Percentiles rank a stretch among this genome's conserved stretches.
phyloP scores from a whole-genome alignment of 495 filamentous ascomycete genomes.

The Cudoniella acicularis region DNA sequence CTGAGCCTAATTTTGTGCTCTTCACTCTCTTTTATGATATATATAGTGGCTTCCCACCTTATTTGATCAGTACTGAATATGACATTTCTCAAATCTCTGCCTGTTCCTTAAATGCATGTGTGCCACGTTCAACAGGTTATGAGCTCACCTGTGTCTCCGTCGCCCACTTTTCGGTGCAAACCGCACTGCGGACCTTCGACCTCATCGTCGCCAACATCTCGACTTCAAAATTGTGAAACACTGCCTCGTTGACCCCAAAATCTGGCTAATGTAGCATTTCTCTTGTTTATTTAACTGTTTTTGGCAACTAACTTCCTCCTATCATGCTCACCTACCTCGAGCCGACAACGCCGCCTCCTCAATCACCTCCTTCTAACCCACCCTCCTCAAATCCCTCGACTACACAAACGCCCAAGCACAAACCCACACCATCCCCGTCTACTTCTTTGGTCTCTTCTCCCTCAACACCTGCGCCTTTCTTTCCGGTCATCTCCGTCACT shows the following conservation, averaged over 20 bases:
- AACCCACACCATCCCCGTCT: conserved; percentile 53
- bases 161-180: too few relatives aligned
- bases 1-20: too few relatives aligned
- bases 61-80: too few relatives aligned
- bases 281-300: neutral
- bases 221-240: conserved; percentile 46
- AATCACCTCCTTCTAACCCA: conserved; percentile 49
- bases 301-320: neutral
- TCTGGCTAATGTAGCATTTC: conserved; percentile 41
- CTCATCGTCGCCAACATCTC: conserved; percentile 21
- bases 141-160: too few relatives aligned
- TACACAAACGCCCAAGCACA: conserved; percentile 44
- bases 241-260: conserved; percentile 47
- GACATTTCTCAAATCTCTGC: too few relatives aligned
- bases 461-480: conserved; percentile 37
- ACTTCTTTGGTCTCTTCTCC: conserved; percentile 21
- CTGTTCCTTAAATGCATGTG: too few relatives aligned
- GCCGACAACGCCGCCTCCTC: conserved; percentile 47
- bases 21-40: too few relatives aligned
- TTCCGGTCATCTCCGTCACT: conserved; percentile 34
- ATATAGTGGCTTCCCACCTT: too few relatives aligned
- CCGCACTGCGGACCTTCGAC: too few relatives aligned
- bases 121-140: too few relatives aligned
- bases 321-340: conserved; percentile 47
- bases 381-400: conserved; percentile 51